phyloP scores from a whole-genome alignment of 768 basidiomycete genomes.

The Hygrophoropsis aurantiaca region DNA sequence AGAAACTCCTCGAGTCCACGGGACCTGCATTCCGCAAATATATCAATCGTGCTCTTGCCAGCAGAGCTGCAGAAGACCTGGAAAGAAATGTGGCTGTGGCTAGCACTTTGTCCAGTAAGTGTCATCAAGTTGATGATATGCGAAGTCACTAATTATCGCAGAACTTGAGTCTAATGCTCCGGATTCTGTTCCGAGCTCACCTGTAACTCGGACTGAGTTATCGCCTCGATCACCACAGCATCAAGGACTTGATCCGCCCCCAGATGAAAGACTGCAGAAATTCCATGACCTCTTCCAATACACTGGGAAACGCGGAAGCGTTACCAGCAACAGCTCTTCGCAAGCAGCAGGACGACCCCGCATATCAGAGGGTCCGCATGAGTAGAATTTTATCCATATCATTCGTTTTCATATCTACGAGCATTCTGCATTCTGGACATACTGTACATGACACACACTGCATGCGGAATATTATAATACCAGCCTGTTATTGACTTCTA shows the following conservation, averaged over 20 bases:
- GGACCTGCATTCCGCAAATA: slow-evolving; percentile 91
- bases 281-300: slow-evolving; percentile 85
- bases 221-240: slow-evolving; percentile 36
- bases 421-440: slow-evolving; percentile 18
- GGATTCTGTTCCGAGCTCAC: slow-evolving; percentile 34
- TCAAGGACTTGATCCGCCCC: slow-evolving; percentile 33
- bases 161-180: slow-evolving; percentile 62
- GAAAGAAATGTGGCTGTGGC: slow-evolving; percentile 79
- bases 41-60: slow-evolving; percentile 84
- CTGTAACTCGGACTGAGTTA: slow-evolving; percentile 28
- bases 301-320: slow-evolving; percentile 65
- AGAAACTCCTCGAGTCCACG: slow-evolving; percentile 86
- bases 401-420: slow-evolving; percentile 10
- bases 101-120: slow-evolving; percentile 79
- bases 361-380: slow-evolving; percentile 9
- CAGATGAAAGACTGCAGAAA: slow-evolving; percentile 68
- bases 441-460: slow-evolving; percentile 28
- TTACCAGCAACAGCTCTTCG: slow-evolving; percentile 45
- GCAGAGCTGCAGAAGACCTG: slow-evolving; percentile 83
- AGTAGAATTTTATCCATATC: slow-evolving; percentile 20
- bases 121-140: background rate
- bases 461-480: slow-evolving; percentile 21
- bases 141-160: slow-evolving; percentile 25
- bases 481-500: too few relatives aligned
- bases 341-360: slow-evolving; percentile 10